Conservation (phyloP, 495 filamentous ascomycete species). For the Xylaria acuta region DNA sequence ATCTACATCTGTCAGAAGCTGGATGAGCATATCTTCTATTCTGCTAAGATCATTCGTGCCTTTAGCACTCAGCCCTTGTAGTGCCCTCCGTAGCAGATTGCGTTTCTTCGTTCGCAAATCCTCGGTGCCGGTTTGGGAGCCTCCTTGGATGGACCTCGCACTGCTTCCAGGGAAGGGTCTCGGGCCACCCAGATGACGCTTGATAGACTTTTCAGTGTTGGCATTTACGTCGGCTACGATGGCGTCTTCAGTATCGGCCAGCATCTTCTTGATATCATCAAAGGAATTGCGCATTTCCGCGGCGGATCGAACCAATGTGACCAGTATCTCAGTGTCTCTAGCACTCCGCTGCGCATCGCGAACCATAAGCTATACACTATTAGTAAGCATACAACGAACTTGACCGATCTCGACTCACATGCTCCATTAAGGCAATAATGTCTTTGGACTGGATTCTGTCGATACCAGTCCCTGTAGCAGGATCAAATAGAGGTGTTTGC, state of each 20-base stretch:
- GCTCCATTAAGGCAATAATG: slow-evolving; percentile 97
- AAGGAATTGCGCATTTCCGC: slow-evolving; percentile 98
- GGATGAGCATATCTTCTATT: slow-evolving; percentile 95
- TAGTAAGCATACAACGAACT: slow-evolving; percentile 10
- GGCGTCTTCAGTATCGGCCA: slow-evolving; percentile 82
- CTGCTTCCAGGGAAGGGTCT: slow-evolving; percentile 77
- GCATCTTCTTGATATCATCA: slow-evolving; percentile 92
- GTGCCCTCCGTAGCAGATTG: slow-evolving; percentile 87
- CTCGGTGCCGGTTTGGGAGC: slow-evolving; percentile 71
- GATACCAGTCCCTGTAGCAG: slow-evolving; percentile 85
- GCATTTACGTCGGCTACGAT: slow-evolving; percentile 84
- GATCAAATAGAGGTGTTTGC: slow-evolving; percentile 88
- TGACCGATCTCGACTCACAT: slow-evolving; percentile 60
- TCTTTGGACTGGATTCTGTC: slow-evolving; percentile 96
- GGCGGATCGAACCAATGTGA: slow-evolving; percentile 90
- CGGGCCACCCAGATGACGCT: slow-evolving; percentile 83
- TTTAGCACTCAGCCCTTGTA: slow-evolving; percentile 86
- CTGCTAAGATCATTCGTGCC: slow-evolving; percentile 85
- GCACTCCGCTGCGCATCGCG: slow-evolving; percentile 97
- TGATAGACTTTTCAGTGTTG: slow-evolving; percentile 82
- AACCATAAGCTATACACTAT: slow-evolving; percentile 77
- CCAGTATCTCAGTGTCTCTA: slow-evolving; percentile 93
- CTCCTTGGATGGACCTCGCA: slow-evolving; percentile 60
- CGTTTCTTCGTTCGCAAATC: slow-evolving; percentile 80
- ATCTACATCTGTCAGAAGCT: slow-evolving; percentile 89